Conservation (phyloP, 2,329 filamentous ascomycete genomes). For the Verticillium albo-atrum region DNA sequence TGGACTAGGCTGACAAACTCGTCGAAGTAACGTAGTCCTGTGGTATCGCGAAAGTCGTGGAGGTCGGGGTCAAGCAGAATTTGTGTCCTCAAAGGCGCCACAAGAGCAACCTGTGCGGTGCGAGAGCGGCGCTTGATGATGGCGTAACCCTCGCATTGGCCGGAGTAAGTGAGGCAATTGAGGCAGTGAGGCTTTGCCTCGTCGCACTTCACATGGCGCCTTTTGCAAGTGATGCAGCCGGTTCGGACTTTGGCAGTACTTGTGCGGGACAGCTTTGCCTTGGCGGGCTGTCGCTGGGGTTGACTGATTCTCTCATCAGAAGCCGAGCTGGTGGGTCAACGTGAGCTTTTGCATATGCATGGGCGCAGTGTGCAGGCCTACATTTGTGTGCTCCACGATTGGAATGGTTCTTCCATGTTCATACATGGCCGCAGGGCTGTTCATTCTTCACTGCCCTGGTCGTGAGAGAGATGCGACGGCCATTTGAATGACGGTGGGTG, state of each 20-base stretch:
- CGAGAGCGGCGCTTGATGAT: not conserved
- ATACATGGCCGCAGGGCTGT: too few species aligned
- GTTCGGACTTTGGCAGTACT: conserved; percentile 12
- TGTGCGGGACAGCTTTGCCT: conserved; percentile 8
- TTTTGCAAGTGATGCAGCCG: conserved; percentile 14
- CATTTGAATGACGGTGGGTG: too few species aligned
- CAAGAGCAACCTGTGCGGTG: not conserved
- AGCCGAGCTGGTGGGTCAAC: too few species aligned
- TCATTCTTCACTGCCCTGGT: too few species aligned
- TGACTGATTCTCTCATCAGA: too few species aligned
- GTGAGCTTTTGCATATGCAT: too few species aligned
- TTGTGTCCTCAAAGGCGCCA: conserved; percentile 5
- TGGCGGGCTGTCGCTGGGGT: not conserved
- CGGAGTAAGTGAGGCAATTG: conserved; percentile 10
- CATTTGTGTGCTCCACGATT: too few species aligned
- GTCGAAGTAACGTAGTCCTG: conserved; percentile 18
- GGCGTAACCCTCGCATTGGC: conserved; percentile 13
- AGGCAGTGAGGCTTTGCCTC: conserved; percentile 12
- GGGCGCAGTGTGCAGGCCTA: too few species aligned
- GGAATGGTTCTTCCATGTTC: too few species aligned
- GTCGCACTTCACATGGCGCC: conserved; percentile 14
- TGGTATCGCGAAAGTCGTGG: conserved; percentile 12
- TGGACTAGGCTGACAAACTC: conserved; percentile 23
- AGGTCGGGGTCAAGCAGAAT: conserved; percentile 9
- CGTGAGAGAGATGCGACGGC: too few species aligned